phyloP scores from a whole-genome alignment of 2,329 filamentous ascomycete species.

The Fusarium penzigii region DNA sequence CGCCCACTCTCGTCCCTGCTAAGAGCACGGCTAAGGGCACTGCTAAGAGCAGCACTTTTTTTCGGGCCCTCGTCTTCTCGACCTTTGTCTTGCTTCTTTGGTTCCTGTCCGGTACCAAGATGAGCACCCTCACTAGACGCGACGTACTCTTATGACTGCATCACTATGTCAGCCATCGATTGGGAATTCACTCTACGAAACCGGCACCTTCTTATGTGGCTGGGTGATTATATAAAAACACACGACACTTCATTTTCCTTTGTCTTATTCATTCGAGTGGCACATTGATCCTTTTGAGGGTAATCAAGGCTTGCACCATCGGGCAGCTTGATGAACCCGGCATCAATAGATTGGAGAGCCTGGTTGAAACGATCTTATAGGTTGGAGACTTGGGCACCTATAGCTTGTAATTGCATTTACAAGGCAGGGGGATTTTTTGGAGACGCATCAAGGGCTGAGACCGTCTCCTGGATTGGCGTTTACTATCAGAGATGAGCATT shows the following conservation, averaged over 20 bases:
- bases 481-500: slow-evolving; percentile 8
- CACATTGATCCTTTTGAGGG: too few relatives aligned
- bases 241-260: too few relatives aligned
- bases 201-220: too few relatives aligned
- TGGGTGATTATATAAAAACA: too few relatives aligned
- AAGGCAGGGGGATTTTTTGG: slow-evolving; percentile 30
- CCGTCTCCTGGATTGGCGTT: slow-evolving; percentile 42
- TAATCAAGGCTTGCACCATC: too few relatives aligned
- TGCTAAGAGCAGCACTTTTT: slow-evolving; percentile 39
- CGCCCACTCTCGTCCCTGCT: neutral
- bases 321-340: too few relatives aligned
- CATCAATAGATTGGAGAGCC: too few relatives aligned
- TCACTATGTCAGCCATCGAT: too few relatives aligned
- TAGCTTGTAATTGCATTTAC: slow-evolving; percentile 26
- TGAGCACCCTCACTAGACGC: slow-evolving; percentile 20
- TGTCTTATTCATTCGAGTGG: too few relatives aligned
- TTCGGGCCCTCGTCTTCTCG: slow-evolving; percentile 45
- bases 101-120: slow-evolving; percentile 39
- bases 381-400: slow-evolving; percentile 15
- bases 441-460: slow-evolving; percentile 60
- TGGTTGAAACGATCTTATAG: slow-evolving; percentile 10
- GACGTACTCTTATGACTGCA: slow-evolving; percentile 8
- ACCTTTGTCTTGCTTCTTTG: slow-evolving; percentile 45
- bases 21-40: slow-evolving; percentile 16
- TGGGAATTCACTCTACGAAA: too few relatives aligned